Evolutionary conservation across 176 grass and related monocot genomes (phyloP), one percentile per base, ranked within the genome.

Genomic region (Pharus latifolius): DNA sequence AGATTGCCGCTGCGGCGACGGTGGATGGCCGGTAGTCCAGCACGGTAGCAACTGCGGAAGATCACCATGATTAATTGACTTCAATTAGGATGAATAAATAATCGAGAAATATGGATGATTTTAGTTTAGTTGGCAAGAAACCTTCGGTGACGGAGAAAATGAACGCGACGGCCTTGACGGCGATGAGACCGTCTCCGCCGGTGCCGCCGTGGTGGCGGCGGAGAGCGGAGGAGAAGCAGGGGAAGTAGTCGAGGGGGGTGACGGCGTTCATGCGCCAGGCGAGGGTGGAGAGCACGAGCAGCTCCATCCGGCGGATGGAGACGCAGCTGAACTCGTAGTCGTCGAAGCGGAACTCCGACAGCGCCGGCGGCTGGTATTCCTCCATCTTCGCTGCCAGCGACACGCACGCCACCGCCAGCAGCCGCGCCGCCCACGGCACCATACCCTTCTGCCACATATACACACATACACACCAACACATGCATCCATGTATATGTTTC

Each of bases 351-450:
- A 80, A 82, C 50, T 93, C 89, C 5, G 87, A 44, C 42, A 98
- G 64, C 72, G 79, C 15, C 24, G 94, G 94, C 24, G 63, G 78
- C 13, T 47, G 76, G 66, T 70, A 77, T 69, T 98, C 89, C 64
- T 98, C 94, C 89, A 98, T 93, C 80, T 98, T 98, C 0, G 89
- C 94, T 33, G 94, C 94, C 67, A 98, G 65, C 14, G 89, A 90
- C 38, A 90, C 63, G 63, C 94, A 98, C 37, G 94, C 86, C 23
- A 93, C 63, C 2, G 89, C 83, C 42, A 93, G 32, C 41, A 98
- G 74, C 32, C 84, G 49, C 47, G 72, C 27, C 34, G 89, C 86
- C 94, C 94, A 98, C 20, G 78, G 71, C 79, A 88, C 83, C 66
- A 60, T 84, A 15, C 77, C 82, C 67, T 83, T 70, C 69, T 81